phyloP scores from a whole-genome alignment of 257 asterid species.

The Gentiana macrophylla region DNA sequence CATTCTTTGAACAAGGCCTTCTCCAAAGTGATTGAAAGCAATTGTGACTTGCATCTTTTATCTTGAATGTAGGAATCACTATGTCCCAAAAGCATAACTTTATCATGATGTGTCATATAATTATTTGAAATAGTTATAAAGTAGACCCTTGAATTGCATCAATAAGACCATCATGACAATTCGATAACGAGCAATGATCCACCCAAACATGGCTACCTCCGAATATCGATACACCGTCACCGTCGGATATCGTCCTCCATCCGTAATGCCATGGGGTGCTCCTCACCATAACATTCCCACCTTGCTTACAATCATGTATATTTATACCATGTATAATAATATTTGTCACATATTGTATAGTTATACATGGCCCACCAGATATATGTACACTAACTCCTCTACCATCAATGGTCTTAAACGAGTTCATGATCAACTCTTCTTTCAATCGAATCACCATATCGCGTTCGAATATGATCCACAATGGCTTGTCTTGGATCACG shows the following conservation, averaged over 20 bases:
- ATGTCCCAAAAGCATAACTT: constrained; percentile 78
- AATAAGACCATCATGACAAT: constrained; percentile 56
- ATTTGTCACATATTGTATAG: constrained; percentile 62
- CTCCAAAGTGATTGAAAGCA: constrained; percentile 79
- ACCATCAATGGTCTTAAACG: constrained; percentile 75
- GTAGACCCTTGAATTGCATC: constrained; percentile 71
- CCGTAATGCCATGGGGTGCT: constrained; percentile 60
- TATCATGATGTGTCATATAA: constrained; percentile 61
- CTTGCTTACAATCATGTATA: constrained; percentile 70
- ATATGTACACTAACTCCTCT: constrained; percentile 78
- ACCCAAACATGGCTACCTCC: constrained; percentile 80
- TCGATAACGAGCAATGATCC: constrained; percentile 62
- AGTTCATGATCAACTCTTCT: constrained; percentile 76
- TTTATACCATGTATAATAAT: constrained; percentile 65
- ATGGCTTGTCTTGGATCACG: constrained; percentile 52
- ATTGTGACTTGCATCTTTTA: constrained; percentile 65
- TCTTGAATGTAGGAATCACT: constrained; percentile 51
- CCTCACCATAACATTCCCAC: constrained; percentile 75
- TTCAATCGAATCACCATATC: constrained; percentile 73
- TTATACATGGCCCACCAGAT: constrained; percentile 76
- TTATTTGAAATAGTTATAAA: constrained; percentile 58
- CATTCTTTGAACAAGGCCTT: constrained; percentile 88
- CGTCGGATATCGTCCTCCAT: constrained; percentile 64
- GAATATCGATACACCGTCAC: constrained; percentile 72
- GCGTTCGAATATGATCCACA: constrained; percentile 67